phyloP scores from a whole-genome alignment of 2,329 filamentous ascomycete genomes.

The Simplicillium aogashimaense region DNA sequence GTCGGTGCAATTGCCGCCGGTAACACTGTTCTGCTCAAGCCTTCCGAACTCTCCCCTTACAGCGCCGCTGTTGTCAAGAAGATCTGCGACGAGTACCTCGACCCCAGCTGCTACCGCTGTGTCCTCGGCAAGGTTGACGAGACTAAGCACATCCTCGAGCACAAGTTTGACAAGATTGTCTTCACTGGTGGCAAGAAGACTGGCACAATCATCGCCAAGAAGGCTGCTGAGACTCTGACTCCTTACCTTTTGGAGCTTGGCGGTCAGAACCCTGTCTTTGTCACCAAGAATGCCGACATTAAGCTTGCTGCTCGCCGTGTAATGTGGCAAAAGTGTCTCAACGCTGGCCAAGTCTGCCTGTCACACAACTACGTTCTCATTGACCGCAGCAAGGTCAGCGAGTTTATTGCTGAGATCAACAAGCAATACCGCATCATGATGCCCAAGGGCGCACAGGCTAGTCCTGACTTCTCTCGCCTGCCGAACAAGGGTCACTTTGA shows the following conservation, averaged over 20 bases:
- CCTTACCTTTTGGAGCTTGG: constrained; percentile 86
- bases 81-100: constrained; percentile 66
- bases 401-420: constrained; percentile 68
- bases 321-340: constrained; percentile 79
- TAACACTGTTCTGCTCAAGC: constrained; percentile 84
- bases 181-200: constrained; percentile 78
- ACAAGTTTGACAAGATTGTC: constrained; percentile 97
- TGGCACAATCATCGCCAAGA: constrained; percentile 79
- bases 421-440: constrained; percentile 67
- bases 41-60: constrained; percentile 70
- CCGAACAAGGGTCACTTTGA: constrained; percentile 72
- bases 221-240: constrained; percentile 80
- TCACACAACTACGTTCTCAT: constrained; percentile 88
- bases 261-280: constrained; percentile 82
- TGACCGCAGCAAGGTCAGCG: constrained; percentile 60
- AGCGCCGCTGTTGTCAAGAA: constrained; percentile 72
- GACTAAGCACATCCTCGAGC: constrained; percentile 69
- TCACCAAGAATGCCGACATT: constrained; percentile 75
- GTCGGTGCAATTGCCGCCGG: constrained; percentile 88
- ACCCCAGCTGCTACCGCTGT: constrained; percentile 64
- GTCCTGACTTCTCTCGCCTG: constrained; percentile 69
- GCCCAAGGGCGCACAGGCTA: constrained; percentile 70
- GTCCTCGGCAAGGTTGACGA: constrained; percentile 76
- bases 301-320: constrained; percentile 73
- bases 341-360: constrained; percentile 85